Evolutionary conservation across 495 filamentous ascomycete species (phyloP).

Genomic region (Penicillium argentinense): DNA sequence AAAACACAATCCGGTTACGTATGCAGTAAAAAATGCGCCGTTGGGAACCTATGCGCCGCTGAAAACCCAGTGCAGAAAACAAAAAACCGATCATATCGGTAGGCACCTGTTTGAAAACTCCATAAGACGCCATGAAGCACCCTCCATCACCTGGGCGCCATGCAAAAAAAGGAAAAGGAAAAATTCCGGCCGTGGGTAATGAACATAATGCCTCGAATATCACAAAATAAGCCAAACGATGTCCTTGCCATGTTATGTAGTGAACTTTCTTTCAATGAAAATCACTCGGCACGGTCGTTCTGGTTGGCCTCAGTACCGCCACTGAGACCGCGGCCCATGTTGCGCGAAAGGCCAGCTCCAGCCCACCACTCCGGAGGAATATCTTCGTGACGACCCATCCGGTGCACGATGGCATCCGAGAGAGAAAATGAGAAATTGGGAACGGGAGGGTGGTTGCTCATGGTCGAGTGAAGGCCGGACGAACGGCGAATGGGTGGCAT

Average conservation of each 20-base stretch:
- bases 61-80: not conserved
- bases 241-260: too few relatives aligned
- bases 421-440: conserved; percentile 39
- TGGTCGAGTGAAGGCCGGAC: conserved; percentile 31
- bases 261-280: too few relatives aligned
- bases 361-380: conserved; percentile 80
- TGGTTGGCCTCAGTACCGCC: conserved; percentile 23
- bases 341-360: conserved; percentile 65
- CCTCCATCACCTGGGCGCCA: not conserved
- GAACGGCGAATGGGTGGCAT: conserved; percentile 27
- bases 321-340: conserved; percentile 35
- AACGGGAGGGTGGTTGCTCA: conserved; percentile 41
- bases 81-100: too few relatives aligned
- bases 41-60: too few relatives aligned
- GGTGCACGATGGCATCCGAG: conserved; percentile 56
- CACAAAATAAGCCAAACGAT: too few relatives aligned
- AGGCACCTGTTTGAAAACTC: too few relatives aligned
- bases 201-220: too few relatives aligned
- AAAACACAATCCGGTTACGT: not conserved
- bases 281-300: conserved; percentile 16
- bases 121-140: not conserved
- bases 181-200: too few relatives aligned
- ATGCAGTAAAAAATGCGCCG: not conserved
- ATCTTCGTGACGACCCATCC: conserved; percentile 64
- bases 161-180: not conserved